phyloP scores from a whole-genome alignment of 371 early-diverging fungal genomes.

The Mucor lusitanicus region DNA sequence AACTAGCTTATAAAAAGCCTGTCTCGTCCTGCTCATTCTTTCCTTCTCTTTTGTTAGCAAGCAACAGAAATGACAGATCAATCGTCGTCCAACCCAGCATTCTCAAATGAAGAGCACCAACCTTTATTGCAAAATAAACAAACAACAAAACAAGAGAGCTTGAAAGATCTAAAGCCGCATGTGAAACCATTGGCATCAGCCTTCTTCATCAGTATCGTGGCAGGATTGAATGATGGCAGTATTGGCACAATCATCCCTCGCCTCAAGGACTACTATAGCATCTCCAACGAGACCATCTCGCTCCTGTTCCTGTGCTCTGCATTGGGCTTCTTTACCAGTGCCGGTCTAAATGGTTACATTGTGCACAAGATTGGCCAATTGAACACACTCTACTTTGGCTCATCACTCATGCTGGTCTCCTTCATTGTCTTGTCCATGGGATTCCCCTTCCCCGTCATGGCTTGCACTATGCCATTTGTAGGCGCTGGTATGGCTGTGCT shows the following conservation, averaged over 20 bases:
- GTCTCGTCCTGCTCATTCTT: background rate
- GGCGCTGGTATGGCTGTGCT: slow-evolving; percentile 31
- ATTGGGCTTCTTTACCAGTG: slow-evolving; percentile 29
- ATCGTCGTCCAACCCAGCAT: background rate
- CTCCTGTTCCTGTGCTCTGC: slow-evolving; percentile 28
- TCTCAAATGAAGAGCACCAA: background rate
- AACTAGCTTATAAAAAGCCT: background rate
- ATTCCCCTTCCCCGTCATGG: slow-evolving; percentile 24
- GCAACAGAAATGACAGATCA: background rate
- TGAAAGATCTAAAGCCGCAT: slow-evolving; percentile 18
- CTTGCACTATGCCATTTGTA: slow-evolving; percentile 18
- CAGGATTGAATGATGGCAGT: slow-evolving; percentile 38
- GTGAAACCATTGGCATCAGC: slow-evolving; percentile 13
- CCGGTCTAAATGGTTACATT: slow-evolving; percentile 30
- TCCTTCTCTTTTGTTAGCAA: background rate
- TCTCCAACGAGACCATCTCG: slow-evolving; percentile 32
- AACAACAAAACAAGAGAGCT: slow-evolving; percentile 18
- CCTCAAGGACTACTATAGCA: slow-evolving; percentile 23
- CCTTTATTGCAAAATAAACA: slow-evolving; percentile 17
- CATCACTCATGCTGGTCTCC: slow-evolving; percentile 6
- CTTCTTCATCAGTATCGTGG: slow-evolving; percentile 26
- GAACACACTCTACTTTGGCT: slow-evolving; percentile 26
- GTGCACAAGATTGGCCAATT: slow-evolving; percentile 27
- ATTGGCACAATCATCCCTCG: slow-evolving; percentile 35
- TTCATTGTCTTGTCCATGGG: slow-evolving; percentile 23